Evolutionary conservation across 2,329 filamentous ascomycete species (phyloP).

Genomic region (Aureobasidium musti): DNA sequence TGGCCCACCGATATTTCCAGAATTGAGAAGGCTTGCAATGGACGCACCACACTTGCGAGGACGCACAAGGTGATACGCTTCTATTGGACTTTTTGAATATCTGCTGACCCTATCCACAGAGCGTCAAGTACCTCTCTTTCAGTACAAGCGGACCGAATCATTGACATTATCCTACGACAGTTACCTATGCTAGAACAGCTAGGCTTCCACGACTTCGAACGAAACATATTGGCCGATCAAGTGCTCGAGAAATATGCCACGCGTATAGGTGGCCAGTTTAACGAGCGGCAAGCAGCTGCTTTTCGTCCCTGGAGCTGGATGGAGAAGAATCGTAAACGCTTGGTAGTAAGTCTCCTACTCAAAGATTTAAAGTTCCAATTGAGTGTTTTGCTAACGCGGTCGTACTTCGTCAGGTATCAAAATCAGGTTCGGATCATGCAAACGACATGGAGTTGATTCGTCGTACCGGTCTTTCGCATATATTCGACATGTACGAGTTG

Average conservation of each 20-base stretch:
- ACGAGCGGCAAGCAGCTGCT: background rate
- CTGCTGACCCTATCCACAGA: background rate
- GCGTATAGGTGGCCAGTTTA: background rate
- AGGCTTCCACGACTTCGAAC: slow-evolving; percentile 1
- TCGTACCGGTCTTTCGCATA: background rate
- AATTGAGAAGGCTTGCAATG: slow-evolving; percentile 3
- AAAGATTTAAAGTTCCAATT: background rate
- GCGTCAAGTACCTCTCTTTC: background rate
- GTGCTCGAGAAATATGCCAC: background rate
- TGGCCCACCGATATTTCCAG: background rate
- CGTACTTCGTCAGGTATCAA: background rate
- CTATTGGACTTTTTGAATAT: background rate
- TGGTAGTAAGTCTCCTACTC: background rate
- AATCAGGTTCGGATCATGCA: background rate
- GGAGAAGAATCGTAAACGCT: background rate
- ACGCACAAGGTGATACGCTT: background rate
- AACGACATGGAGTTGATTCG: slow-evolving; percentile 3
- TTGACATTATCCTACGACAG: background rate
- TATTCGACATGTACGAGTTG: background rate
- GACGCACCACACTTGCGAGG: slow-evolving; percentile 10
- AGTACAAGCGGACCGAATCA: background rate
- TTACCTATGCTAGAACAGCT: slow-evolving; percentile 10
- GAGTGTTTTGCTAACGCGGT: background rate
- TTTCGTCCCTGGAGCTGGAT: slow-evolving; percentile 5
- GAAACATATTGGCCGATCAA: slow-evolving; percentile 4